phyloP scores from a whole-genome alignment of 768 basidiomycete species.

The Candolleomyces eurysporus region DNA sequence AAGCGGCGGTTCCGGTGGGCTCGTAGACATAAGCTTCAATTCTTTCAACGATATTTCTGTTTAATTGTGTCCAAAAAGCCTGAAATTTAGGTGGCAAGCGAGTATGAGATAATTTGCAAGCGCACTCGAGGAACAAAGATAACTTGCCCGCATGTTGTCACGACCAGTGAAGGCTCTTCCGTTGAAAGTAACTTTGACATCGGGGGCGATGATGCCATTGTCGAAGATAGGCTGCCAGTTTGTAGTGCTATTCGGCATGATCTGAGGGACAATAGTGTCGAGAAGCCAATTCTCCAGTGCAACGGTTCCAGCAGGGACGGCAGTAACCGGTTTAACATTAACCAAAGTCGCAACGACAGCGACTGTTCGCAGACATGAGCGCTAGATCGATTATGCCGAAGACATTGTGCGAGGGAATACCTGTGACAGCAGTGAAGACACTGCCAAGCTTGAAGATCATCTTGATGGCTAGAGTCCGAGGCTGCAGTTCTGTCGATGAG shows the following conservation, averaged over 20 bases:
- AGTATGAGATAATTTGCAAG: too few species aligned
- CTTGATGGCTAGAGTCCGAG: too few species aligned
- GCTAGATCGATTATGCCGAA: too few species aligned
- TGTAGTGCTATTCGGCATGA: slow-evolving; percentile 1
- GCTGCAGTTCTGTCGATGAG: too few species aligned
- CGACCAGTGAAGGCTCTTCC: not conserved
- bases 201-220: not conserved
- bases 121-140: not conserved
- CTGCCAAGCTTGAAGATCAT: too few species aligned
- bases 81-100: not conserved
- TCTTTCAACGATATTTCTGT: too few species aligned
- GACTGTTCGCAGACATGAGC: too few species aligned
- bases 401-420: too few species aligned
- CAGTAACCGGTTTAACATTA: not conserved
- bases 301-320: not conserved
- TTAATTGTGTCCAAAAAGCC: not conserved
- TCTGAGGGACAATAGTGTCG: not conserved
- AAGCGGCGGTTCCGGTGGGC: too few species aligned
- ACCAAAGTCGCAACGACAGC: too few species aligned
- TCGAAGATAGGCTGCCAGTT: slow-evolving; percentile 1
- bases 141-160: not conserved
- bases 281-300: not conserved
- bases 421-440: too few species aligned
- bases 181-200: not conserved
- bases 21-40: too few species aligned